phyloP scores from a whole-genome alignment of 2,329 filamentous ascomycete species.

The Lachnellula hyalina region DNA sequence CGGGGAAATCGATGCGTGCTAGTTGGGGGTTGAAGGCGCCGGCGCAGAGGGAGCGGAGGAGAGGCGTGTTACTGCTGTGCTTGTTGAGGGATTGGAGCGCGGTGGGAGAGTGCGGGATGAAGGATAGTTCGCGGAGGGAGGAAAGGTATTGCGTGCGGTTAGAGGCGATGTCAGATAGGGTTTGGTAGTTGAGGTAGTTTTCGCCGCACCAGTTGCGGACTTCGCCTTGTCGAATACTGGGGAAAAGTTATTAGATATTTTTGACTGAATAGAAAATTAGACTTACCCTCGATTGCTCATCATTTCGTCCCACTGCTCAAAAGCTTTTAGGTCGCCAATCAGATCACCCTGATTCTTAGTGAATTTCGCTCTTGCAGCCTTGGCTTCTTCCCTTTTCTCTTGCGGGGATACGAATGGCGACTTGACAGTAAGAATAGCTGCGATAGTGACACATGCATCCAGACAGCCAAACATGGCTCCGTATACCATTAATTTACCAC shows the following conservation, averaged over 20 bases:
- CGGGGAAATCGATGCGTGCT: slow-evolving; percentile 85
- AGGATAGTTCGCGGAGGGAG: slow-evolving; percentile 79
- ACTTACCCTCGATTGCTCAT: slow-evolving; percentile 45
- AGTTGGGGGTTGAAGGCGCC: slow-evolving; percentile 67
- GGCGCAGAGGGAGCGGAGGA: slow-evolving; percentile 36
- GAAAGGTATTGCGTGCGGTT: slow-evolving; percentile 82
- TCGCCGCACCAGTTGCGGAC: slow-evolving; percentile 74
- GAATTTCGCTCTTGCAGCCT: slow-evolving; percentile 70
- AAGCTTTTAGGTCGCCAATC: slow-evolving; percentile 79
- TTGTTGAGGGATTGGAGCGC: slow-evolving; percentile 38
- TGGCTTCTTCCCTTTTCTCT: slow-evolving; percentile 76
- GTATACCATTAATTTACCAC: slow-evolving; percentile 92
- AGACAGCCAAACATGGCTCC: slow-evolving; percentile 91
- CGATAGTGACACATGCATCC: slow-evolving; percentile 81
- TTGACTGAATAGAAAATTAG: not conserved
- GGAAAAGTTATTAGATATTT: slow-evolving; percentile 10
- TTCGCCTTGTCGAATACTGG: slow-evolving; percentile 49
- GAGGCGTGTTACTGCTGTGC: slow-evolving; percentile 37
- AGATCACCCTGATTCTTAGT: slow-evolving; percentile 77
- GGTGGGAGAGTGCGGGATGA: slow-evolving; percentile 47
- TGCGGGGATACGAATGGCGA: slow-evolving; percentile 82
- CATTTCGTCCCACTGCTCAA: slow-evolving; percentile 73
- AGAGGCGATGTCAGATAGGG: slow-evolving; percentile 80
- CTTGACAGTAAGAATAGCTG: slow-evolving; percentile 83
- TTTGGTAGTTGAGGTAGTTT: slow-evolving; percentile 79